Percentiles rank a stretch among this genome's conserved stretches.
These are phyloP conservation scores for Phytophthora quininea DNA, from an alignment of 352 stramenopile genomes.

Conservation along the genomic window DNA sequence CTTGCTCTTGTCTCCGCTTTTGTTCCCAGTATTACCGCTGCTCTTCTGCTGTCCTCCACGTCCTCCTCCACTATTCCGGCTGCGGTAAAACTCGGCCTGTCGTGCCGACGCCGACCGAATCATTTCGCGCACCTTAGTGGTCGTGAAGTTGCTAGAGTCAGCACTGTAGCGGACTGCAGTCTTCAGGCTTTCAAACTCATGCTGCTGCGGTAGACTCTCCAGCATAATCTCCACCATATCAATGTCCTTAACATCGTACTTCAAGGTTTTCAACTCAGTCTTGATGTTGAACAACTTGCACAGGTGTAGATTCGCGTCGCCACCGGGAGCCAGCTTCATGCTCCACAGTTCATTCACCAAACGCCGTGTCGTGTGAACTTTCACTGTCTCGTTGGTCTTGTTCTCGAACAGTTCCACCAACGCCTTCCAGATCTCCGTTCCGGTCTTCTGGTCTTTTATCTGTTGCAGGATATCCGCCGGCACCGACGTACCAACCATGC, in stretches of 20 bases:
- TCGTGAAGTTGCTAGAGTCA: neutral
- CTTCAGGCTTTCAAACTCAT: too few species aligned
- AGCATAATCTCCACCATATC: slow-evolving; percentile 11
- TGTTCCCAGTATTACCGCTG: neutral
- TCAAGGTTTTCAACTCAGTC: slow-evolving; percentile 2
- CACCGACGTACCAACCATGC: slow-evolving; percentile 8
- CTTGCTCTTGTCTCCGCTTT: neutral
- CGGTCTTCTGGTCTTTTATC: slow-evolving; percentile 18
- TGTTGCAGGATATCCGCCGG: slow-evolving; percentile 10
- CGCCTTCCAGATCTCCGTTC: slow-evolving; percentile 14
- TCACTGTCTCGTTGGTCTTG: slow-evolving; percentile 5
- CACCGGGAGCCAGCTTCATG: neutral
- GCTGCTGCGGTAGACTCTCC: slow-evolving; percentile 6
- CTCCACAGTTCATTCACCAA: neutral
- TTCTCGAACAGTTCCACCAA: slow-evolving; percentile 2
- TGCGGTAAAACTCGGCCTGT: too few species aligned
- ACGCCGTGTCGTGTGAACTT: slow-evolving; percentile 8
- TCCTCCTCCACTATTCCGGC: too few species aligned
- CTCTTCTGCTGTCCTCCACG: neutral
- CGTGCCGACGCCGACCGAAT: neutral
- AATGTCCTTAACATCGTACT: slow-evolving; percentile 3
- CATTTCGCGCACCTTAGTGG: neutral
- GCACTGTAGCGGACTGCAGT: slow-evolving; percentile 1
- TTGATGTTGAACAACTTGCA: slow-evolving; percentile 11
- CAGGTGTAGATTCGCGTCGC: slow-evolving; percentile 9